These are phyloP conservation scores for Nicotiana sylvestris DNA, from an alignment of 257 asterid genomes.

Conservation along the genomic window DNA sequence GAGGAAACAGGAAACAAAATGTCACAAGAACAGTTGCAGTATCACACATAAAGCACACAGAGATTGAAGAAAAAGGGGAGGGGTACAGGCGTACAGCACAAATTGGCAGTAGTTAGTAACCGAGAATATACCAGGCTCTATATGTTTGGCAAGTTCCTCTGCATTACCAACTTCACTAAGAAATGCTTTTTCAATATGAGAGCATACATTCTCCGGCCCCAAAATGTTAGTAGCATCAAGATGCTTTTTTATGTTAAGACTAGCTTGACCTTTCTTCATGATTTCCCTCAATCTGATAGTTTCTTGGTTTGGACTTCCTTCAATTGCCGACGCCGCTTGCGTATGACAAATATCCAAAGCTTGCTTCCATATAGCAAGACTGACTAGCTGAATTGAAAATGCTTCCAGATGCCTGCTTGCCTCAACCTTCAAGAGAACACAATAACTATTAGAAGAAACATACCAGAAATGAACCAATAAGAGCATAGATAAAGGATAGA, in stretches of 20 bases:
- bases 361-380: conserved; percentile 95
- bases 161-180: conserved; percentile 76
- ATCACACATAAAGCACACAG: not conserved
- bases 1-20: not conserved
- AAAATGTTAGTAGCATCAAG: conserved; percentile 29
- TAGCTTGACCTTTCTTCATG: conserved; percentile 24
- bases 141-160: conserved; percentile 68
- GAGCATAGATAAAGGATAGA: not conserved
- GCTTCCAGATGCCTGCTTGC: conserved; percentile 69
- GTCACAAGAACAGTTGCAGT: not conserved
- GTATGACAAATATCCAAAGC: conserved; percentile 74
- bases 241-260: conserved; percentile 32
- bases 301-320: conserved; percentile 53
- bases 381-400: conserved; percentile 75
- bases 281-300: conserved; percentile 36
- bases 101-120: not conserved
- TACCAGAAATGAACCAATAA: not conserved
- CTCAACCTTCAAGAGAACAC: conserved; percentile 38
- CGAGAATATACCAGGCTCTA: conserved; percentile 60
- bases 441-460: conserved; percentile 11
- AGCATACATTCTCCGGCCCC: conserved; percentile 40
- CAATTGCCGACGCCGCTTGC: conserved; percentile 72
- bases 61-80: not conserved
- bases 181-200: conserved; percentile 61
- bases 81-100: not conserved